A percentile compares a stretch with the other conserved stretches of the same genome.
These are phyloP conservation scores for Cephaloascus fragrans DNA, from an alignment of 805 yeast species.

Conservation along the genomic window DNA sequence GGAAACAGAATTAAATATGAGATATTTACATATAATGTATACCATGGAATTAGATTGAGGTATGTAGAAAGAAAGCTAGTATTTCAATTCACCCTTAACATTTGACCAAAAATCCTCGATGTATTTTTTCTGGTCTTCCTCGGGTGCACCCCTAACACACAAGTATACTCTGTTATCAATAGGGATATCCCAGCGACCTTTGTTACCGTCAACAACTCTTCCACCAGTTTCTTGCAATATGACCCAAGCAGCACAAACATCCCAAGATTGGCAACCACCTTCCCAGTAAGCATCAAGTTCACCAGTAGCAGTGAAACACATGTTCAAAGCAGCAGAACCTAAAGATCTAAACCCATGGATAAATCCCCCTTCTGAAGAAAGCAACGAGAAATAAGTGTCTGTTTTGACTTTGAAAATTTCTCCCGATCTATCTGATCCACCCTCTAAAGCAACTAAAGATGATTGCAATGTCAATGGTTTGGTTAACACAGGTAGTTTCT, in stretches of 20 bases:
- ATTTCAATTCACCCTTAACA: constrained; percentile 23
- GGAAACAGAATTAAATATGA: not conserved
- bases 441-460: constrained; percentile 47
- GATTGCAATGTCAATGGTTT: constrained; percentile 34
- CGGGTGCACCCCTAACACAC: constrained; percentile 43
- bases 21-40: not conserved
- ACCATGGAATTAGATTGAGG: not conserved
- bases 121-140: constrained; percentile 31
- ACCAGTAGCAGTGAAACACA: constrained; percentile 50
- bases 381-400: constrained; percentile 33
- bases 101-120: constrained; percentile 41
- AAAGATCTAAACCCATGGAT: constrained; percentile 53
- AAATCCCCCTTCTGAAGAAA: constrained; percentile 41
- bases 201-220: constrained; percentile 41
- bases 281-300: constrained; percentile 57
- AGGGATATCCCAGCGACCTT: constrained; percentile 35
- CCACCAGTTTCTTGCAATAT: constrained; percentile 55
- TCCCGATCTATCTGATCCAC: constrained; percentile 52
- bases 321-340: constrained; percentile 59
- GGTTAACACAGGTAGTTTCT: constrained; percentile 17
- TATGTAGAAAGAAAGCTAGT: not conserved
- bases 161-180: constrained; percentile 44
- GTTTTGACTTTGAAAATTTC: constrained; percentile 39
- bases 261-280: constrained; percentile 66
- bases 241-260: constrained; percentile 62